Evolutionary conservation across 352 stramenopile genomes (phyloP), one percentile per base, ranked within the genome.

Genomic region (Elongisporangium anandrum): DNA sequence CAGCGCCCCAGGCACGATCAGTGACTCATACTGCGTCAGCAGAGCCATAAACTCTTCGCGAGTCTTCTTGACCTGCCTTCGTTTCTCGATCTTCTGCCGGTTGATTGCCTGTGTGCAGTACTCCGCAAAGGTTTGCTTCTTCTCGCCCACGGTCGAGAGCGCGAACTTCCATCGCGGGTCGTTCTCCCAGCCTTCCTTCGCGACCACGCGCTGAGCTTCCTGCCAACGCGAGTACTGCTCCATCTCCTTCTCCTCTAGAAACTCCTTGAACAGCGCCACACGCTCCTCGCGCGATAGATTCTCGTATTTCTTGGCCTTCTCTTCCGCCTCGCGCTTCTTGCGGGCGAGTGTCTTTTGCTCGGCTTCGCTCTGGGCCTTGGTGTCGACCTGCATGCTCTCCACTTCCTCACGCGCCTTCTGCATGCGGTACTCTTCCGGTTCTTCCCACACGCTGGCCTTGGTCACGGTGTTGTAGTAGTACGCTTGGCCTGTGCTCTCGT

Each of bases 391-490:
- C 77, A 91, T 85, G 22, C 79, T 84, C 54, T 79, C 76, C 12
- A 91, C 81, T 72, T 92, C 69, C 54, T 83, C 78, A 9, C 79
- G 70, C 2, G 82, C 85, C 47, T 90, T 75, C 50, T 88, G 80
- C 75, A 91, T 88, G 10, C 83, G 70, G 34, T 87, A 91, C 54
- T 85, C 81, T 57, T 91, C 80, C 0, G 85, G 85, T 48, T 90
- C 64, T 51, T 95, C 85, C 85, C 85, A 95, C n/a, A 92, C 85
- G 16, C 75, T 90, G 23, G 74, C 70, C 51, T 87, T 88, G 0
- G 85, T 93, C 17, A 72, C 24, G 8, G 73, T 85, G 62, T 95
- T 84, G 68, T 90, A 91, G 71, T 92, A 95, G 57, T 95, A 95
- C 19, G 72, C 77, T 21, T 88, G 70, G 3, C 81, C 79, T 10